A percentile compares a stretch with the other conserved stretches of the same genome.
Conservation (phyloP, 164 flowering plant genomes). For the Stephania japonica region DNA sequence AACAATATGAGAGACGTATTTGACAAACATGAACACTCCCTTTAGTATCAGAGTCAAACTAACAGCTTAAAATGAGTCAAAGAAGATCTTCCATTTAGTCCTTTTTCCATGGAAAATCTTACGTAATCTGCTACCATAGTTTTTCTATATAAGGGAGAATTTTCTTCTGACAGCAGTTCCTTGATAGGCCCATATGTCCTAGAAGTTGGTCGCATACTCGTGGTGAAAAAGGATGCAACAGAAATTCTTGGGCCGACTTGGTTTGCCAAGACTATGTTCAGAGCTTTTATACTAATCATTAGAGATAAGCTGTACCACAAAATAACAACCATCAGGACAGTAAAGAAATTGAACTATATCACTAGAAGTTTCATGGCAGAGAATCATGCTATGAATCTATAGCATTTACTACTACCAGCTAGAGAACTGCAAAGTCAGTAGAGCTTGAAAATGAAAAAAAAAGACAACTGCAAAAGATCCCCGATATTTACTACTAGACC, state of each 20-base stretch:
- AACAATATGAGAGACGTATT: too few relatives aligned
- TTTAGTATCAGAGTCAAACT: too few relatives aligned
- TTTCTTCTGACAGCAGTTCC: slow-evolving; percentile 13
- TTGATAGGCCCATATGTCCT: slow-evolving; percentile 15
- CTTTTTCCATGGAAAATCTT: not conserved
- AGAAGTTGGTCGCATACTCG: not conserved
- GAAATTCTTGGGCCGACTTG: slow-evolving; percentile 31
- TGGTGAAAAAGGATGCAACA: slow-evolving; percentile 31
- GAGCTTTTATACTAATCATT: slow-evolving; percentile 35
- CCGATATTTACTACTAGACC: slow-evolving; percentile 24
- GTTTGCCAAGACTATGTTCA: slow-evolving; percentile 18
- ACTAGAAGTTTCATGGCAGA: too few relatives aligned
- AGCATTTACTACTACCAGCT: too few relatives aligned
- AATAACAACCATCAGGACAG: too few relatives aligned
- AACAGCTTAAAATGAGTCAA: slow-evolving; percentile 3
- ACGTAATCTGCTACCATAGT: not conserved
- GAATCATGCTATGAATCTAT: too few relatives aligned
- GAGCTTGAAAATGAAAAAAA: too few relatives aligned
- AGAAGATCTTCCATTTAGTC: slow-evolving; percentile 7
- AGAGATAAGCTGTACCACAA: slow-evolving; percentile 1
- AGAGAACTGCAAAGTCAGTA: too few relatives aligned
- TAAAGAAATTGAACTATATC: too few relatives aligned
- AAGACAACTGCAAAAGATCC: slow-evolving; percentile 21
- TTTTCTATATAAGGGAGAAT: slow-evolving; percentile 2
- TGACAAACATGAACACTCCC: too few relatives aligned